Base-by-base conservation (phyloP, 441 rosid genomes). In the Erodium trifolium region DNA sequence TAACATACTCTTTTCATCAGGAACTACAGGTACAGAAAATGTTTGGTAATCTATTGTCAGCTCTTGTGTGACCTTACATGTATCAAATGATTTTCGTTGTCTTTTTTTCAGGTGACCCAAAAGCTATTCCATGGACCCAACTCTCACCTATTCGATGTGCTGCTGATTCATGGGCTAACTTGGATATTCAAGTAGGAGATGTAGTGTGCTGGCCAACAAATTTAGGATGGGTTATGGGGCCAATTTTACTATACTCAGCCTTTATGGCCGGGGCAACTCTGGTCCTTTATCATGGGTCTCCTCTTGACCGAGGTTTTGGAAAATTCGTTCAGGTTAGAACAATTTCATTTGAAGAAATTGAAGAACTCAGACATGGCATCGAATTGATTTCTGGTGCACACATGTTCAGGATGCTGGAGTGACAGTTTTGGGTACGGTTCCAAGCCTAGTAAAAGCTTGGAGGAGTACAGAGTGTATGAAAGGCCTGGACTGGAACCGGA, bases 151-250 rank as follows among this genome's bases (percentile, higher is more conserved):
- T 91, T 62, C 87, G 91, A 67, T 75, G 88, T 70, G 70, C 84
- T 59, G 70, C 81, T 69, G 98, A 93, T 67, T 81, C 70, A 39
- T 91, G 94, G 97, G 87, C 85, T 68, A 86, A 86, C 66, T 3
- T 72, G 67, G 84, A 89, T 83, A 29, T 85, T 64, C 78, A 67
- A 77, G 85, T 75, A 47, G 96, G 90, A 47, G 81, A 84, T 17
- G 77, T 78, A 71, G 75, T 78, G 80, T 93, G 96, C 80, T 93
- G 92, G 92, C 96, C 98, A 6, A 93, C 98, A 73, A 93, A 89
- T 79, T 79, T 93, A 72, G 98, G 96, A 63, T 91, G 98, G 98
- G 97, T 91, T 43, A 81, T 89, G 91, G 98, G 97, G 66, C 93
- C 97, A 7, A 76, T 84, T 78, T 9, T 81, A 55, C 76, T 91